These are phyloP conservation scores for Colletotrichum phormii DNA, from an alignment of 2,329 filamentous ascomycete genomes.

Conservation along the genomic window DNA sequence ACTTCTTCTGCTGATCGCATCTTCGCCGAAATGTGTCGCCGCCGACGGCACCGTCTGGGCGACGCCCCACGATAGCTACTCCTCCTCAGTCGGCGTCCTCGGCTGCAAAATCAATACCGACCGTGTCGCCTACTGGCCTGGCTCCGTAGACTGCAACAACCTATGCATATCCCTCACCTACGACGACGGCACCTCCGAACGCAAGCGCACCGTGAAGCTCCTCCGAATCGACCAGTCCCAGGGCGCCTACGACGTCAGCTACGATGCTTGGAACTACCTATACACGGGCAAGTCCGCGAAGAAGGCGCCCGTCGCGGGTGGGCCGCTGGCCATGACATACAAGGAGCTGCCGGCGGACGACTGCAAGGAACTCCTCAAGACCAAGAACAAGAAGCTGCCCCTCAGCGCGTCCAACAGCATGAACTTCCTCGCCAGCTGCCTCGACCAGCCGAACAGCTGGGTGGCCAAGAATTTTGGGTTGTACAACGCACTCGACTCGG, in stretches of 20 bases:
- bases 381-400: constrained; percentile 51
- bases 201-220: constrained; percentile 41
- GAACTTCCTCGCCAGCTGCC: constrained; percentile 62
- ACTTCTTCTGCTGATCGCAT: neutral
- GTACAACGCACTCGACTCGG: constrained; percentile 63
- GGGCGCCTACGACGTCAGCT: constrained; percentile 62
- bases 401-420: constrained; percentile 64
- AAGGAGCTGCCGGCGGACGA: constrained; percentile 56
- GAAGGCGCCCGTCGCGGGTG: constrained; percentile 58
- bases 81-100: constrained; percentile 61
- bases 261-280: constrained; percentile 66
- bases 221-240: constrained; percentile 42
- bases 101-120: constrained; percentile 65
- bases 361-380: constrained; percentile 61
- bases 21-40: neutral
- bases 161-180: constrained; percentile 52
- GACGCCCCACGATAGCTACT: constrained; percentile 62
- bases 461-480: constrained; percentile 60
- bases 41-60: constrained; percentile 40
- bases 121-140: constrained; percentile 64
- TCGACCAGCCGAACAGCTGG: constrained; percentile 54
- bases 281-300: constrained; percentile 57
- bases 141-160: constrained; percentile 57
- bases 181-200: constrained; percentile 31
- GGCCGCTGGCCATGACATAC: constrained; percentile 59